A percentile compares a stretch with the other conserved stretches of the same genome.
Evolutionary conservation across 768 basidiomycete genomes (phyloP).

Genomic region (Tylopilus felleus): DNA sequence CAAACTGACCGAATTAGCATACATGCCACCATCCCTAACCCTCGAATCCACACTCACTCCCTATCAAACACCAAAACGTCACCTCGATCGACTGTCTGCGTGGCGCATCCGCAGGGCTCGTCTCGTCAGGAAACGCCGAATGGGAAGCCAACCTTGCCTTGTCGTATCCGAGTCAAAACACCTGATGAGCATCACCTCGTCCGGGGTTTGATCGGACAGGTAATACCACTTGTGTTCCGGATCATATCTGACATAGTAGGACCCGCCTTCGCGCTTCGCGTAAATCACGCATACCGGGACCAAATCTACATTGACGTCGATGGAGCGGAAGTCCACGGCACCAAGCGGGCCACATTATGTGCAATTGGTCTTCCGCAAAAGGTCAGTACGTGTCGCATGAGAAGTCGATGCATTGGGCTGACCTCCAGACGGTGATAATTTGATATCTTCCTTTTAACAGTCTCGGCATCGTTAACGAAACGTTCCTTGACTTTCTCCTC

Average conservation of each 20-base stretch:
- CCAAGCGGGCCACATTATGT: conserved; percentile 3
- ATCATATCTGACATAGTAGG: conserved; percentile 31
- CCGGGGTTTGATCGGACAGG: conserved; percentile 34
- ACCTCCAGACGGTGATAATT: conserved; percentile 45
- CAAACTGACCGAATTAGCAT: too few species aligned
- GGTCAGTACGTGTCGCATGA: not conserved
- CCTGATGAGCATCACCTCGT: conserved; percentile 39
- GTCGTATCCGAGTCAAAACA: conserved; percentile 40
- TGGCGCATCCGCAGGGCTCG: not conserved
- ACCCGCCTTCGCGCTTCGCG: conserved; percentile 23
- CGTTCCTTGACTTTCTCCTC: conserved; percentile 17
- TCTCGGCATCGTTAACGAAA: conserved; percentile 38
- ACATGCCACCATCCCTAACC: too few species aligned
- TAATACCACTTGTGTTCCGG: conserved; percentile 37
- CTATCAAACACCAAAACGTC: not conserved
- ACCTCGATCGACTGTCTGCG: conserved; percentile 1
- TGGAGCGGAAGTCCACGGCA: not conserved
- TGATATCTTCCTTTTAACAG: conserved; percentile 37
- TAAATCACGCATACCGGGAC: conserved; percentile 30
- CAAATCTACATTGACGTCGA: not conserved
- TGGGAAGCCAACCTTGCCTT: conserved; percentile 38
- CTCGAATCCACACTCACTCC: not conserved
- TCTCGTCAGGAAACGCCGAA: conserved; percentile 17
- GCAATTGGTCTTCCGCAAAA: not conserved
- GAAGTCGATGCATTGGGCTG: not conserved